Evolutionary conservation across 805 yeast species (phyloP), one percentile per base, ranked within the genome.

Genomic region (Metschnikowia kofuensis): DNA sequence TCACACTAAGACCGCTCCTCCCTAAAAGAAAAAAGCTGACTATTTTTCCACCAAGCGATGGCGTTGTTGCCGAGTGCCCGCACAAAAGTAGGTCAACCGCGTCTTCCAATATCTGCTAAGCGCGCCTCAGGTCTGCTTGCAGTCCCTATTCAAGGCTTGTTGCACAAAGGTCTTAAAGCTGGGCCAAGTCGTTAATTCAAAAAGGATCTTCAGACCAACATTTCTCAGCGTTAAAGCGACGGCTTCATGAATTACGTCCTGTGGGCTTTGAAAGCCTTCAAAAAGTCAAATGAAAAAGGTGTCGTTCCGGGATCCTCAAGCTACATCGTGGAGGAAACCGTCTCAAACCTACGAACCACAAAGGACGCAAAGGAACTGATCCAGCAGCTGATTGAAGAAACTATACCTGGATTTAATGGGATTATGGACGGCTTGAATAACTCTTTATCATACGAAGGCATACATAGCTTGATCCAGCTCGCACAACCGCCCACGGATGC

Each of bases 261-360:
- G 46, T 69, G 74, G 74, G 73, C 69, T 35, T 55, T 65, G 42
- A 61, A 58, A 38, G 72, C 72, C 15, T 66, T 69, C 46, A 60
- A 59, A 47, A 61, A 60, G 29, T 54, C 54, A 48, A 48, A 46
- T 39, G 51, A 53, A 26, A 51, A 56, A 35, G 64, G 61, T 31
- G 52, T 62, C n/a, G 67, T 75, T 6, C 82, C 82, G 1, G 85
- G 84, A 7, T 65, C 83, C 2, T 75, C 80, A 11, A 74, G 67
- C 52, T 80, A 82, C 81, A 67, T 78, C 42, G 67, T 77, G 32
- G 63, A 63, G 43, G 82, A 79, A 55, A 48, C 56, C 38, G 41
- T 32, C 6, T 27, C 42, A 27, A 51, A 49, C 41, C 62, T 76
- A 60, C 59, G 62, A 47, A 64, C 68, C 13, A 67, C 72, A 30